These are phyloP conservation scores for Solanum hybrid DNA, from an alignment of 305 asterid species.

Conservation along the genomic window DNA sequence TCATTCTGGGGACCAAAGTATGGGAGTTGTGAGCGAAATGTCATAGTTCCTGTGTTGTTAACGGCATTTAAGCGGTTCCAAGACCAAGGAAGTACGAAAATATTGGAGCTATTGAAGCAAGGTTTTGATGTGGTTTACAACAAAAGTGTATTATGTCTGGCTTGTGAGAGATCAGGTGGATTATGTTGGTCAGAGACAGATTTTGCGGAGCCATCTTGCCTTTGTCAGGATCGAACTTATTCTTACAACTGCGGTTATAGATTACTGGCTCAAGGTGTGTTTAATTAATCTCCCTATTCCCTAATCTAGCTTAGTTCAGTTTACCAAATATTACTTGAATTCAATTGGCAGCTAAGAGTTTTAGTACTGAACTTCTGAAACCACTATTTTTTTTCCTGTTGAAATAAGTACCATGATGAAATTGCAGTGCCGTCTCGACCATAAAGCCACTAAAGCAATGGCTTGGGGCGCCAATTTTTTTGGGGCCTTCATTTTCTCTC, in stretches of 20 bases:
- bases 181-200: constrained; percentile 1
- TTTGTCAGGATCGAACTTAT: background rate
- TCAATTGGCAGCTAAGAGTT: background rate
- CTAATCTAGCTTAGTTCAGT: background rate
- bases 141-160: background rate
- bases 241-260: background rate
- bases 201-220: background rate
- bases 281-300: background rate
- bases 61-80: background rate
- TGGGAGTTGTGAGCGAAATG: background rate
- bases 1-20: background rate
- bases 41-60: background rate
- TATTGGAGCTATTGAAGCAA: background rate
- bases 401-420: too few relatives aligned
- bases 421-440: too few relatives aligned
- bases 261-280: background rate
- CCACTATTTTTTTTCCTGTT: too few relatives aligned
- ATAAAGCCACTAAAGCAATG: too few relatives aligned
- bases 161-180: constrained; percentile 6
- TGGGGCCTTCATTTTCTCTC: too few relatives aligned
- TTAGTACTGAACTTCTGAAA: too few relatives aligned
- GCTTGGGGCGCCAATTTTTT: too few relatives aligned
- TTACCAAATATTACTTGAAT: background rate
- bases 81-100: background rate
- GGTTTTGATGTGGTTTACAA: constrained; percentile 9